Percentiles rank a stretch among this genome's conserved stretches.
These are phyloP conservation scores for Colletotrichum sojae DNA, from an alignment of 2,329 filamentous ascomycete genomes.

Conservation along the genomic window DNA sequence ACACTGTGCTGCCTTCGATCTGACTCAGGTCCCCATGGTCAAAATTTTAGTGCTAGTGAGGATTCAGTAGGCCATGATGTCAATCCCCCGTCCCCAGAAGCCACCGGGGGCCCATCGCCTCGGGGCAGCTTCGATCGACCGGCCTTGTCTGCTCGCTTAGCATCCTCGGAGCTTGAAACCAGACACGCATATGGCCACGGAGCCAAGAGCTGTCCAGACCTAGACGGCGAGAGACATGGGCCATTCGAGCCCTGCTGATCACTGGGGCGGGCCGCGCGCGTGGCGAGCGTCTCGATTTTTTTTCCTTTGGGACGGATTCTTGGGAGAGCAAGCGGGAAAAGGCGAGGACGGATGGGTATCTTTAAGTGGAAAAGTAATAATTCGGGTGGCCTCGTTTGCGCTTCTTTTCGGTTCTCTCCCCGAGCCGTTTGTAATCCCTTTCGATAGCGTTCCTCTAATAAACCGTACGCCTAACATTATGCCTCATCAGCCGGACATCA, in stretches of 20 bases:
- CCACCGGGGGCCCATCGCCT: slow-evolving; percentile 26
- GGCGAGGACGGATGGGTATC: slow-evolving; percentile 28
- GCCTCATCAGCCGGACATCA: slow-evolving; percentile 37
- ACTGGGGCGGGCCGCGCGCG: slow-evolving; percentile 23
- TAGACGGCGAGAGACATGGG: slow-evolving; percentile 19
- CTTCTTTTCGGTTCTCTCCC: slow-evolving; percentile 23
- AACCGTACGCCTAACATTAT: slow-evolving; percentile 42
- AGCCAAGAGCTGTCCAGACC: slow-evolving; percentile 15
- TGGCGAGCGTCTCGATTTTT: slow-evolving; percentile 7
- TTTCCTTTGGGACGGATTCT: not conserved
- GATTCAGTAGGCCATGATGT: slow-evolving; percentile 26
- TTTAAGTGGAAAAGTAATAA: slow-evolving; percentile 38
- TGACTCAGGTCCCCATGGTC: slow-evolving; percentile 22
- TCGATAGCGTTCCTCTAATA: slow-evolving; percentile 37
- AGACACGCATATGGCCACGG: slow-evolving; percentile 1
- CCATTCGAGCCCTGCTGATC: slow-evolving; percentile 39
- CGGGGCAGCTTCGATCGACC: slow-evolving; percentile 15
- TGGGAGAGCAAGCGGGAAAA: not conserved
- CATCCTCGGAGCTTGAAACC: not conserved
- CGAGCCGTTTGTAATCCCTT: slow-evolving; percentile 35
- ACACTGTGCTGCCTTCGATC: slow-evolving; percentile 15
- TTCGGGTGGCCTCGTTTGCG: slow-evolving; percentile 38
- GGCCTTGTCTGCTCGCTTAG: not conserved
- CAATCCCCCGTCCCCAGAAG: slow-evolving; percentile 27
- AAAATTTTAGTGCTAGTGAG: slow-evolving; percentile 25